Base-by-base conservation (phyloP, 257 asterid genomes). In the Pogostemon cablin region DNA sequence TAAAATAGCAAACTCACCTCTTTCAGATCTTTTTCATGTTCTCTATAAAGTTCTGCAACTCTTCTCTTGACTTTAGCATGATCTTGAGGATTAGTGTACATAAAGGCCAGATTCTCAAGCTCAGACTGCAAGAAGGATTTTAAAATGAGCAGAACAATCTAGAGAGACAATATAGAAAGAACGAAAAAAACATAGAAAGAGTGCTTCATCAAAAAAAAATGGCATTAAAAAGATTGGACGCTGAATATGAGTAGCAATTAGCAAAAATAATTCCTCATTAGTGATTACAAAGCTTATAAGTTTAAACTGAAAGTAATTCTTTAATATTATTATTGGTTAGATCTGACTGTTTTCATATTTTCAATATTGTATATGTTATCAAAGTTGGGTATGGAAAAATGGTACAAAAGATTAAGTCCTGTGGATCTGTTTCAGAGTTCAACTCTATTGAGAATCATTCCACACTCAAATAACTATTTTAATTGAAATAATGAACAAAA, bases 61-160 rank as follows among this genome's bases (percentile, higher is more conserved):
- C 96, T 86, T 68, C 86, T 82, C 82, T 84, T 85, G 75, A 82
- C 77, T 82, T 84, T 88, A 37, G 91, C 88, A 83, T 90, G 79
- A 71, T 88, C 96, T 72, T 86, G 88, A 58, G 96, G 87, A 75
- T 92, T 88, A 79, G 96, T 88, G 76, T 92, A 92, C 98, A 86
- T 88, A 81, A 90, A 92, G 57, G 98, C 81, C 53, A 92, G 73
- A 83, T 86, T 92, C 80, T 92, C 98, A 63, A 92, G 96, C 79
- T 92, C 98, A 35, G 96, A 85, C 98, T 92, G 96, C 91, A 77
- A 75, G 46, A 47, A 54, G 40, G 76, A 69, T 37, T 55, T 55
- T 55, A 52, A 46, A 44, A 57, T 64, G 43, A 75, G 71, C 8
- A 50, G 55, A 72, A 57, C 59, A 67, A 42, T 47, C 40, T 69